These are phyloP conservation scores for Fusarium denticulatum DNA, from an alignment of 2,329 filamentous ascomycete genomes.

Conservation along the genomic window DNA sequence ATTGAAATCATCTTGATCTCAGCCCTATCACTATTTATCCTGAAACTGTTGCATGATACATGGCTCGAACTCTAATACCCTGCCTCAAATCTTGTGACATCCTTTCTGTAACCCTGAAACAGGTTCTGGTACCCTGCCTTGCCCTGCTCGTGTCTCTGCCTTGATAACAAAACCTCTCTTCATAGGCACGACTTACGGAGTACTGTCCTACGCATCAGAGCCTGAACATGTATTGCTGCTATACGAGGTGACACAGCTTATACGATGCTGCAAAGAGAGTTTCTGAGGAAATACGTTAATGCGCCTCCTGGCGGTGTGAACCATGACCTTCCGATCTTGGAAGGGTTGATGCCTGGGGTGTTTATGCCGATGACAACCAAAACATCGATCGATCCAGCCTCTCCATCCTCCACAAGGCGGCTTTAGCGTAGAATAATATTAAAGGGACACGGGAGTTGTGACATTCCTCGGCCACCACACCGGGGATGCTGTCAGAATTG, in stretches of 20 bases:
- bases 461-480: not conserved
- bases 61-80: accelerated
- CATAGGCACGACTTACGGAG: too few species aligned
- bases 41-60: accelerated
- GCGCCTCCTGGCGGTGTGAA: not conserved
- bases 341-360: not conserved
- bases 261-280: not conserved
- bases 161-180: not conserved
- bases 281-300: not conserved
- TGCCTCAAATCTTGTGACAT: accelerated
- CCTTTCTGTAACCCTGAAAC: not conserved
- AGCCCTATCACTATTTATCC: not conserved
- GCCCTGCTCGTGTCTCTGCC: not conserved
- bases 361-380: constrained; percentile 5
- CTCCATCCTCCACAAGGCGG: not conserved
- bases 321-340: not conserved
- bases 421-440: not conserved
- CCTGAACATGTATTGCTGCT: too few species aligned
- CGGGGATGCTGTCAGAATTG: not conserved
- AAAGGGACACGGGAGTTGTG: not conserved
- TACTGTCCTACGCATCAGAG: not conserved
- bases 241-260: not conserved
- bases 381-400: not conserved
- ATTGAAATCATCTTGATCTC: not conserved
- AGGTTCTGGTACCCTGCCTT: not conserved